These are phyloP conservation scores for Clitopilus hobsonii DNA, from an alignment of 768 basidiomycete species.

Conservation along the genomic window DNA sequence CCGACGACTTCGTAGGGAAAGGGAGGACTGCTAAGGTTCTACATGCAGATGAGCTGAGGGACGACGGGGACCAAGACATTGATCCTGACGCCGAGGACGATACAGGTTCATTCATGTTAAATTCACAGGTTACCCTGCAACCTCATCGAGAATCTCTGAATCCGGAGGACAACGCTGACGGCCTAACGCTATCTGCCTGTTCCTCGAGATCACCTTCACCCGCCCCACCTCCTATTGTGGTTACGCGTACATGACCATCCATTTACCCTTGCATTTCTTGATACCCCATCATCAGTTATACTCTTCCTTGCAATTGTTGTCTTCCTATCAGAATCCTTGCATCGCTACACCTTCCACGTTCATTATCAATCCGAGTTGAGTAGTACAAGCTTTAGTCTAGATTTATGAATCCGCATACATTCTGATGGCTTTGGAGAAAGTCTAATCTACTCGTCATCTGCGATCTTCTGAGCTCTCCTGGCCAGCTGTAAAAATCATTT, in stretches of 20 bases:
- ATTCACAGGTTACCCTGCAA: not conserved
- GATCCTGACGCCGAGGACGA: slow-evolving; percentile 26
- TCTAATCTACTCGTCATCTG: slow-evolving; percentile 35
- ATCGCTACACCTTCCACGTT: slow-evolving; percentile 15
- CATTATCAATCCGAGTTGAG: slow-evolving; percentile 7
- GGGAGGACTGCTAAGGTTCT: slow-evolving; percentile 61
- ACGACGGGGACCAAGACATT: slow-evolving; percentile 23
- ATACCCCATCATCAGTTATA: slow-evolving; percentile 4
- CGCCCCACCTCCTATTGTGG: slow-evolving; percentile 30
- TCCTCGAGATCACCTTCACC: slow-evolving; percentile 23
- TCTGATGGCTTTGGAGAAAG: slow-evolving; percentile 10
- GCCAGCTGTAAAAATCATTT: slow-evolving; percentile 49
- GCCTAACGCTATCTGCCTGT: slow-evolving; percentile 25
- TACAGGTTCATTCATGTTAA: not conserved
- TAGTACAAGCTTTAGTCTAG: slow-evolving; percentile 8
- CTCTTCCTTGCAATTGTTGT: slow-evolving; percentile 4
- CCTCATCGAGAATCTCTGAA: slow-evolving; percentile 7
- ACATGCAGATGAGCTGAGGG: slow-evolving; percentile 63
- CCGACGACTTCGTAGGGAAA: slow-evolving; percentile 45
- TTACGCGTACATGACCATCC: slow-evolving; percentile 23
- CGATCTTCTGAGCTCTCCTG: slow-evolving; percentile 67
- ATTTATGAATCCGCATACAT: slow-evolving; percentile 7
- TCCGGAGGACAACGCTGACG: slow-evolving; percentile 40
- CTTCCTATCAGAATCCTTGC: slow-evolving; percentile 3
- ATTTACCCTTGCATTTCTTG: slow-evolving; percentile 4